Conservation (phyloP, 2,329 filamentous ascomycete genomes). For the Aspergillus fumigatiaffinis region DNA sequence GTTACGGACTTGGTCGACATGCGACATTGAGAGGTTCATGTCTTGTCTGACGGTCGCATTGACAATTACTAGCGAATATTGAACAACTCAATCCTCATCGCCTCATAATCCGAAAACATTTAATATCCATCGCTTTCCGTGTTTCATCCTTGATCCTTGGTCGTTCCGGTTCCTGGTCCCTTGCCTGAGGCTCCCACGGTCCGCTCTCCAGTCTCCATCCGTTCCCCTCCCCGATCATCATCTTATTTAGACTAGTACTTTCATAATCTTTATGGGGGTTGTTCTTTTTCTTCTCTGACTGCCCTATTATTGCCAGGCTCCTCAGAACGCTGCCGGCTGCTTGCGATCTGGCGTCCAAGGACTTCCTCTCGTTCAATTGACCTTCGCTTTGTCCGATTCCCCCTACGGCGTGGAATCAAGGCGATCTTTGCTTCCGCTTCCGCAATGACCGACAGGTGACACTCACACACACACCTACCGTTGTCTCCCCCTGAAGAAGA, state of each 20-base stretch:
- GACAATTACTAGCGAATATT: too few relatives aligned
- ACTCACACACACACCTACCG: background rate
- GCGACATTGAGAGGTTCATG: background rate
- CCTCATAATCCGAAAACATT: background rate
- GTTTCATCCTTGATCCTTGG: background rate
- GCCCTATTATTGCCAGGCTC: background rate
- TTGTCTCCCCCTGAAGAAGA: background rate
- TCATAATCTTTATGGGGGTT: background rate
- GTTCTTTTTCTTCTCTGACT: background rate
- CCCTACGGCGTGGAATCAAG: background rate
- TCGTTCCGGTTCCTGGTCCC: background rate
- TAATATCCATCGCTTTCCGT: background rate
- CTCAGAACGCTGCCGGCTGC: background rate
- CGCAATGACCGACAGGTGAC: slow-evolving; percentile 15
- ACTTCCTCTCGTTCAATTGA: background rate
- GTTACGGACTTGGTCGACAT: background rate
- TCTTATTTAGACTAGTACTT: background rate
- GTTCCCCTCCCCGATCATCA: background rate
- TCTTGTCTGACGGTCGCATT: too few relatives aligned
- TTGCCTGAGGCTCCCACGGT: background rate
- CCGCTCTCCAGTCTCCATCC: background rate
- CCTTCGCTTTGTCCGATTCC: slow-evolving; percentile 6
- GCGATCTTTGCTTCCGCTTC: background rate
- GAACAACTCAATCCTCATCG: background rate
- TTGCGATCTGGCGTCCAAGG: too few relatives aligned